Percentiles rank a stretch among this genome's conserved stretches.
Evolutionary conservation across 2,329 filamentous ascomycete genomes (phyloP).

Genomic region (Macrophomina tecta): DNA sequence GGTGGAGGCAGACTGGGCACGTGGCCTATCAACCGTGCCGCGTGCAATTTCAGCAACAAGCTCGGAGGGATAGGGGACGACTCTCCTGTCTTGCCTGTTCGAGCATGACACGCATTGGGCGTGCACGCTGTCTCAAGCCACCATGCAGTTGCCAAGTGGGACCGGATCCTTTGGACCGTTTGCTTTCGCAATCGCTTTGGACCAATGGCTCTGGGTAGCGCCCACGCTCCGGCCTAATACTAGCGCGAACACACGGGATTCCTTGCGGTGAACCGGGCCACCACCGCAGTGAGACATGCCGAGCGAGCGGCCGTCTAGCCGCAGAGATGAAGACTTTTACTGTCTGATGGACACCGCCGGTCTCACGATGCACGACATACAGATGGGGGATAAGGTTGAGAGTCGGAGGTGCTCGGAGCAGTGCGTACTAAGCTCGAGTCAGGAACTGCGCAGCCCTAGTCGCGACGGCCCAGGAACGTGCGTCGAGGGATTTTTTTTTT

Average conservation of each 20-base stretch:
- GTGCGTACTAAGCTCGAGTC: slow-evolving; percentile 4
- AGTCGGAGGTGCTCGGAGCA: neutral
- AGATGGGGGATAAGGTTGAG: neutral
- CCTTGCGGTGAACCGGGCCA: slow-evolving; percentile 9
- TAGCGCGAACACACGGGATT: neutral
- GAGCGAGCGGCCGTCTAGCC: neutral
- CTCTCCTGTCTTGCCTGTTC: neutral
- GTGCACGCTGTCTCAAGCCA: neutral
- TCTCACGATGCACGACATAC: neutral
- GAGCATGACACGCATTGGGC: neutral
- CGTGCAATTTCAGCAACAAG: neutral
- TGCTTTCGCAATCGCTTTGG: neutral
- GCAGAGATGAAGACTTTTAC: neutral
- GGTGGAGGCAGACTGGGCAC: neutral
- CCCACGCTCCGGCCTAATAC: neutral
- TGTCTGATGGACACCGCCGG: neutral
- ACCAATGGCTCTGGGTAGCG: neutral
- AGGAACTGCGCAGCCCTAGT: neutral
- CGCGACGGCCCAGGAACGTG: slow-evolving; percentile 7
- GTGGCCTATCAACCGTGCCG: neutral
- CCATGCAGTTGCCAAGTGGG: neutral
- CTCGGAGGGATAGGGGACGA: neutral
- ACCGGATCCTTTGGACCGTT: neutral
- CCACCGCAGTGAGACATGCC: neutral
- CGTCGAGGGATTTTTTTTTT: slow-evolving; percentile 12